Conservation (phyloP, 2,329 filamentous ascomycete genomes). For the Fusarium oligoseptatum region DNA sequence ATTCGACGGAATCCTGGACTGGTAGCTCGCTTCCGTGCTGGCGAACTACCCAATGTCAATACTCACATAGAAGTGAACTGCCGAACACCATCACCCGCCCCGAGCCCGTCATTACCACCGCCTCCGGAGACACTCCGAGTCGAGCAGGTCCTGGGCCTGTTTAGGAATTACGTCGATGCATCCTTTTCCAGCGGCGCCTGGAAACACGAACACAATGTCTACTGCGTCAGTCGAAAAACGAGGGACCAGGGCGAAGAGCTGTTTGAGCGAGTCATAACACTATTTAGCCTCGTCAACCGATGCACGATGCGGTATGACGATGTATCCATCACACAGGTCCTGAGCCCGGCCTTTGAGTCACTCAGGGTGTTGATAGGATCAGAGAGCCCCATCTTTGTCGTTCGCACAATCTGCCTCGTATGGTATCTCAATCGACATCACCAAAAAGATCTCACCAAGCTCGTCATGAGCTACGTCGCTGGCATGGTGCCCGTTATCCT, state of each 20-base stretch:
- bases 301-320: slow-evolving; percentile 51
- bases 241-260: slow-evolving; percentile 51
- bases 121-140: slow-evolving; percentile 39
- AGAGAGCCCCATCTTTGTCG: slow-evolving; percentile 52
- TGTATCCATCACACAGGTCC: slow-evolving; percentile 48
- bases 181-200: slow-evolving; percentile 48
- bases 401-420: slow-evolving; percentile 51
- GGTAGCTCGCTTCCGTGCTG: slow-evolving; percentile 49
- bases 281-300: slow-evolving; percentile 51
- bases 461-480: slow-evolving; percentile 51
- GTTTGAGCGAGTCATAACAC: slow-evolving; percentile 53
- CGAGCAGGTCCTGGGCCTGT: slow-evolving; percentile 48
- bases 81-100: slow-evolving; percentile 47
- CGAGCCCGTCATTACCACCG: slow-evolving; percentile 36
- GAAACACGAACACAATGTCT: slow-evolving; percentile 49
- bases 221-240: slow-evolving; percentile 42
- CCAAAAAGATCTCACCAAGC: slow-evolving; percentile 49
- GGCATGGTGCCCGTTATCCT: slow-evolving; percentile 49
- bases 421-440: slow-evolving; percentile 53
- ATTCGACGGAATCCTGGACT: slow-evolving; percentile 55
- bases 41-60: slow-evolving; percentile 49
- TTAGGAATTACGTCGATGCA: slow-evolving; percentile 48
- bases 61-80: slow-evolving; percentile 51
- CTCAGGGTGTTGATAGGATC: slow-evolving; percentile 51
- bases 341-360: slow-evolving; percentile 53